A percentile compares a stretch with the other conserved stretches of the same genome.
Conservation (phyloP, 441 rosid genomes). For the Adansonia grandidieri region DNA sequence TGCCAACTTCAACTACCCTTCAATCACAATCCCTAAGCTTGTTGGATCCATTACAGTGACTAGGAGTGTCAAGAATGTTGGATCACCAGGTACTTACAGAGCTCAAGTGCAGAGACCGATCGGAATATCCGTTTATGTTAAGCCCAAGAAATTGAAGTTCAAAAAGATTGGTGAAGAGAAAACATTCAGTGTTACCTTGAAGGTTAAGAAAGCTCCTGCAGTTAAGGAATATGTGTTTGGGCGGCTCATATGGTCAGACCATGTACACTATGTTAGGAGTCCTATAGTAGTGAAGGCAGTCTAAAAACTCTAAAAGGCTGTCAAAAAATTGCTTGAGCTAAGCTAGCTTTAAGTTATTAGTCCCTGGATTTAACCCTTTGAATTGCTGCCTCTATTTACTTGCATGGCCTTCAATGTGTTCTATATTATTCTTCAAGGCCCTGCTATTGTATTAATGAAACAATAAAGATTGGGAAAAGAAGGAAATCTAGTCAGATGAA, state of each 20-base stretch:
- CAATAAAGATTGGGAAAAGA: slow-evolving; percentile 1
- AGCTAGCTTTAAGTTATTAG: neutral
- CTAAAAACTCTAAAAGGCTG: neutral
- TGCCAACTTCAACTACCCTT: slow-evolving; percentile 62
- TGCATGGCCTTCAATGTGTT: slow-evolving; percentile 22
- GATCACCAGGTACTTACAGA: slow-evolving; percentile 50
- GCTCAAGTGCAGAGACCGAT: slow-evolving; percentile 39
- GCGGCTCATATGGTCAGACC: slow-evolving; percentile 63
- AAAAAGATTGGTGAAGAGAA: slow-evolving; percentile 53
- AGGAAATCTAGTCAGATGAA: neutral
- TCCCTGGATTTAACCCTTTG: neutral
- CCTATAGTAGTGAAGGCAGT: slow-evolving; percentile 49
- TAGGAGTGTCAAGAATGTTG: slow-evolving; percentile 55
- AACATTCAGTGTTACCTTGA: slow-evolving; percentile 48
- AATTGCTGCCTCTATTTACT: neutral
- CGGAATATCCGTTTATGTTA: slow-evolving; percentile 44
- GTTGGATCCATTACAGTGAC: slow-evolving; percentile 35
- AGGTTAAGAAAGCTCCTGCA: slow-evolving; percentile 27
- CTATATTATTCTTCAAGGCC: slow-evolving; percentile 15
- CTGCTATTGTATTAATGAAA: slow-evolving; percentile 16
- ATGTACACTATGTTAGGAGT: slow-evolving; percentile 53
- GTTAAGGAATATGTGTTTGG: slow-evolving; percentile 61
- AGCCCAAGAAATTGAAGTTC: slow-evolving; percentile 52
- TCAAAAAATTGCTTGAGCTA: neutral
- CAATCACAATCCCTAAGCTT: slow-evolving; percentile 54